Evolutionary conservation across 1,284 basidiomycete species (phyloP), one percentile per base, ranked within the genome.

Genomic region (Neolentinus lepideus): DNA sequence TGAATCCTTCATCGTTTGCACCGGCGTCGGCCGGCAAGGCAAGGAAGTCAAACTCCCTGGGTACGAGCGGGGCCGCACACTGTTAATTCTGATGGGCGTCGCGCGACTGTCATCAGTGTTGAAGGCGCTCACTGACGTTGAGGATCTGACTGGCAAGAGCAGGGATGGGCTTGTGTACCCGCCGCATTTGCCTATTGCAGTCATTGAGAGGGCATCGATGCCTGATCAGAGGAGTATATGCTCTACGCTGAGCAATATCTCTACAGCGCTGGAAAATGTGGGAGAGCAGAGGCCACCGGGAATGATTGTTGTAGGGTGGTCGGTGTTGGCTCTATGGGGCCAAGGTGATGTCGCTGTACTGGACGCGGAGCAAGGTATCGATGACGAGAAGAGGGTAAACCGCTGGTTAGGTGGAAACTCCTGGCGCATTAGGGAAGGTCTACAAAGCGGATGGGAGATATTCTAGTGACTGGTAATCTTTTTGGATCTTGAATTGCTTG

Each of bases 221-320:
- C 84, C 89, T 0, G 96, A 98, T 70, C 96, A 98, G 69, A 76
- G 96, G 4, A 84, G 93, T 1, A 78, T 98, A 19, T 80, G 80
- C 16, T 90, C 88, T 4, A 98, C 94, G 0, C 69, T 99, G 48
- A 77, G 75, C 52, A 76, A 86, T 58, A 84, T 98, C 38, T 80
- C 80, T 4, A 72, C 72, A 12, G 93, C 90, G 0, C 67, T 98
- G 64, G 85, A 88, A 58, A 80, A 78, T 54, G 72, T 77, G 4
- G 92, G 92, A 3, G 91, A 94, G 63, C 94, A 98, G 68, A 74
- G 95, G 25, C 94, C 95, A 3, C 96, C 96, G 0, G 95, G 94
- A 1, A 95, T 99, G 90, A 89, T 98, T 65, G 79, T 98, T 24
- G 80, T 99, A 58, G 95, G 96, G 0, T 98, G 95, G 95, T 80